Base-by-base conservation (phyloP, 2,329 filamentous ascomycete species). In the Samsoniella hepiali region DNA sequence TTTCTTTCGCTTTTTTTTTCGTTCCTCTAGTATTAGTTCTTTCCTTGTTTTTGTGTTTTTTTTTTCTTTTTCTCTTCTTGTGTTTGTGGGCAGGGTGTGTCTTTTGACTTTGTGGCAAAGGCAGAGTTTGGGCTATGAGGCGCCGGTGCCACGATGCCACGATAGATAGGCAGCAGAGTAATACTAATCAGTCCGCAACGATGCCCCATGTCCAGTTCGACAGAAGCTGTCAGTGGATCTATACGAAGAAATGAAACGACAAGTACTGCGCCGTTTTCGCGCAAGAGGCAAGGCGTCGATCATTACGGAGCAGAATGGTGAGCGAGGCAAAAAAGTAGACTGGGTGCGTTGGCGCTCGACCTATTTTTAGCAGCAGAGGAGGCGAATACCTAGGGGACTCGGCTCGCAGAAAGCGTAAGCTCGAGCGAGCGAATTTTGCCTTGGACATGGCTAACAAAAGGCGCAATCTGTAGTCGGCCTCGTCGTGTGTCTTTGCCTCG, bases 231-330 rank as follows among this genome's bases (percentile, higher is more conserved):
- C 38, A 40, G 57, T 50, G 57, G 45, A 59, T 34, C 57, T 11
- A 59, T 59, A 50, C 57, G 57, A 50, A 34, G 5, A 31, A 50
- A 34, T 40, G 34, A 59, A 50, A 59, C 22, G 15, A 15, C 45
- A 13, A 13, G 10, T 13, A 31, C 22, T 27, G 27, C 45, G 45
- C n/a, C 45, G 42, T 49, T 27, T 49, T 31, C 38, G 29, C 10
- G 27, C 45, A 49, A 49, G 15, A 36, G 49, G 13, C 13, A 9
- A 50, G 6, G 2, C 17, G 13, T 59, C n/a, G 1, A 57, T 45
- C 40, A 47, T 47, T 27, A n/a, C 17, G 47, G 15, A 29, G 29
- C 47, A 47, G 22, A 47, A 32, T 50, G 13, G 47, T 31, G 29
- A 34, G 29, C 29, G 15, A 40, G 5, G 38, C 13, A 13, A 3